Evolutionary conservation across 805 yeast genomes (phyloP).

Genomic region (Saccharomycopsis oosterbeekiorum): DNA sequence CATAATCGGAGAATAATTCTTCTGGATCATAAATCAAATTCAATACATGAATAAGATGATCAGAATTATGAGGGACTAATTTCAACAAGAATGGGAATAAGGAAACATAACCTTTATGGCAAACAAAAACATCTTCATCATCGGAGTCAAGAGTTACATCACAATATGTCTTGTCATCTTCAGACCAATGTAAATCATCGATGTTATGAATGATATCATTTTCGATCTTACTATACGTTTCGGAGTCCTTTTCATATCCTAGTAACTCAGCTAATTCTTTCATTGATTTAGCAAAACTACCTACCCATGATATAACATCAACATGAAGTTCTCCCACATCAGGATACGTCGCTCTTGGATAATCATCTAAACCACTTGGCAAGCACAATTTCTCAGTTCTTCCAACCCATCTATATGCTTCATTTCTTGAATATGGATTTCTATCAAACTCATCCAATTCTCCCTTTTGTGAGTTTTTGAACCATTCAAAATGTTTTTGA

Average conservation of each 20-base stretch:
- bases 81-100: constrained; percentile 76
- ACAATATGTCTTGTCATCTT: constrained; percentile 57
- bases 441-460: constrained; percentile 63
- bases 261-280: constrained; percentile 57
- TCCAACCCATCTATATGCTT: constrained; percentile 90
- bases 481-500: constrained; percentile 74
- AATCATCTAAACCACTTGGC: constrained; percentile 93
- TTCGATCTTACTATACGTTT: constrained; percentile 43
- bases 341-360: constrained; percentile 75
- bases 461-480: constrained; percentile 72
- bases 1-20: constrained; percentile 67
- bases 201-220: constrained; percentile 51
- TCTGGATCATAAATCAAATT: constrained; percentile 56
- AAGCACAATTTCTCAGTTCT: constrained; percentile 76
- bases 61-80: constrained; percentile 44
- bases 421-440: constrained; percentile 31
- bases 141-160: constrained; percentile 70
- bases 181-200: constrained; percentile 74
- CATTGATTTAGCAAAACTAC: constrained; percentile 82
- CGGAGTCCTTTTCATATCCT: constrained; percentile 48
- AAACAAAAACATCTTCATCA: constrained; percentile 60
- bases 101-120: constrained; percentile 84
- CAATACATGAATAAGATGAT: constrained; percentile 31
- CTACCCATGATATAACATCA: constrained; percentile 87
- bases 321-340: constrained; percentile 87